Conservation (phyloP, 352 stramenopile species). For the Phytophthora melonis region DNA sequence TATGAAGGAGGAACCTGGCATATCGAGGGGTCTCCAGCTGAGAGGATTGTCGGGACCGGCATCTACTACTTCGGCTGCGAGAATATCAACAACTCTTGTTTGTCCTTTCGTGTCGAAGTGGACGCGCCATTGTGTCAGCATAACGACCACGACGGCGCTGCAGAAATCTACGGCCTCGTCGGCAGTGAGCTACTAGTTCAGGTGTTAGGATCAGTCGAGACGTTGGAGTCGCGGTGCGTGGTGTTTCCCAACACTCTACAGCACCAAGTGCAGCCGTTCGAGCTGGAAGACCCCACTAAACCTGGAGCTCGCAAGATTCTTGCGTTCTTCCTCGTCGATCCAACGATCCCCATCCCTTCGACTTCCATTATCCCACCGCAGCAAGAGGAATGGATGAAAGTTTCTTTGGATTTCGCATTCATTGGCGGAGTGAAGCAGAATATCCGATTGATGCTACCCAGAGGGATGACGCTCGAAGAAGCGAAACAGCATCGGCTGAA, state of each 20-base stretch:
- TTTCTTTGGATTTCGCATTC: background rate
- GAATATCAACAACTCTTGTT: too few relatives aligned
- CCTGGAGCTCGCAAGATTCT: background rate
- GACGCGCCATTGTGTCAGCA: too few relatives aligned
- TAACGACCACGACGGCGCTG: too few relatives aligned
- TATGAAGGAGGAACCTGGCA: conserved; percentile 58
- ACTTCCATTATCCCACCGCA: conserved; percentile 24
- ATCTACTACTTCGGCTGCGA: conserved; percentile 58
- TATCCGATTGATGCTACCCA: background rate
- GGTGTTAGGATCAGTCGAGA: too few relatives aligned
- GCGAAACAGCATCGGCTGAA: too few relatives aligned
- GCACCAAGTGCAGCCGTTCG: conserved; percentile 59
- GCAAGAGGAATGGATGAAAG: background rate
- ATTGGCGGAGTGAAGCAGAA: background rate
- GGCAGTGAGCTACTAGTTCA: too few relatives aligned
- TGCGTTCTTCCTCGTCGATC: conserved; percentile 30
- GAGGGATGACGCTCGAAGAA: background rate
- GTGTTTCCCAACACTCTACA: conserved; percentile 18
- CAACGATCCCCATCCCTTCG: conserved; percentile 1
- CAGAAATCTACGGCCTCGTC: too few relatives aligned
- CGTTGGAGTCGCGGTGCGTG: too few relatives aligned
- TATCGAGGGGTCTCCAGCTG: conserved; percentile 45
- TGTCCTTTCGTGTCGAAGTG: too few relatives aligned
- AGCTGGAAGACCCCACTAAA: conserved; percentile 42
- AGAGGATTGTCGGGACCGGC: conserved; percentile 56